phyloP scores from a whole-genome alignment of 2,329 filamentous ascomycete genomes.

The Ciborinia camelliae region DNA sequence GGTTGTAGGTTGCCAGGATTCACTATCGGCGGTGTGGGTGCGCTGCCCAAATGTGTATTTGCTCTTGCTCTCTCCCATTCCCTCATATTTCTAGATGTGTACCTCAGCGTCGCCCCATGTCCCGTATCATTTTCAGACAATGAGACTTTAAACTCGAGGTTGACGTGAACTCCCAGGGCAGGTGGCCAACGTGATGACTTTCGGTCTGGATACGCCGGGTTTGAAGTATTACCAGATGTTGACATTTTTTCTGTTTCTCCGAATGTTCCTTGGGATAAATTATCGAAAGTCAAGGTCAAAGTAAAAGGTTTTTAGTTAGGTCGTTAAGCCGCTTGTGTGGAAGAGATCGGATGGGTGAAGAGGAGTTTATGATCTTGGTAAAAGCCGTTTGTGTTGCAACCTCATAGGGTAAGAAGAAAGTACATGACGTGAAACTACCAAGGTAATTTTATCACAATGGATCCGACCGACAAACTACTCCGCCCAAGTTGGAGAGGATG shows the following conservation, averaged over 20 bases:
- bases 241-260: background rate
- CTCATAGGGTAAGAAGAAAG: background rate
- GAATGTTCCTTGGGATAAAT: conserved; percentile 2
- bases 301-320: background rate
- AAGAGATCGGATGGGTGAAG: background rate
- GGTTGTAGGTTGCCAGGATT: background rate
- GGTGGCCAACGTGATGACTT: conserved; percentile 2
- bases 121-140: conserved; percentile 27
- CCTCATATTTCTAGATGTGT: conserved; percentile 32
- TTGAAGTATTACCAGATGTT: conserved; percentile 10
- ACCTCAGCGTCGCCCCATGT: conserved; percentile 31
- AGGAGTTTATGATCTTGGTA: conserved; percentile 10
- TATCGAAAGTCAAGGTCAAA: background rate
- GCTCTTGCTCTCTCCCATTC: conserved; percentile 28
- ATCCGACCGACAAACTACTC: conserved; percentile 14
- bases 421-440: conserved; percentile 11
- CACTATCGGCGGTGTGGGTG: conserved; percentile 14
- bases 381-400: background rate
- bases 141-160: conserved; percentile 35
- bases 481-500: conserved; percentile 17
- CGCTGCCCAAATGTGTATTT: conserved; percentile 6
- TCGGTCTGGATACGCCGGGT: conserved; percentile 17
- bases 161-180: conserved; percentile 32
- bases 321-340: background rate
- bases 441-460: background rate